Evolutionary conservation across 495 filamentous ascomycete genomes (phyloP), one percentile per base, ranked within the genome.

Genomic region (Xeromyces bisporus): DNA sequence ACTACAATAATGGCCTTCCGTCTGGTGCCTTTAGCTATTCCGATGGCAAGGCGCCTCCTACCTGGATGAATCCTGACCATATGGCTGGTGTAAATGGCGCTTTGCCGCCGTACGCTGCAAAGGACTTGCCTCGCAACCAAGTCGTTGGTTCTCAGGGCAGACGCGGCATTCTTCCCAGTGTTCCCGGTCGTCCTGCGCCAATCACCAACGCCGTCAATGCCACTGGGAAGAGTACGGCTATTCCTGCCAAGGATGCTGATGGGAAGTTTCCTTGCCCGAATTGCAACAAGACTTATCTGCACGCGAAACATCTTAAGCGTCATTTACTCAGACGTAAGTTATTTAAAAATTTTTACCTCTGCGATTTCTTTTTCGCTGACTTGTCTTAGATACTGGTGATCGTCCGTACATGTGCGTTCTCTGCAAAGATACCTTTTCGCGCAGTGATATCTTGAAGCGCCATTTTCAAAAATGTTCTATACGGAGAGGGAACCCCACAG

Each of bases 401-500:
- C 79, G 89, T 31, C 89, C 89, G 16, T 97, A 97, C 61, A 83
- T 83, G 71, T 97, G 89, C 60, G 77, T 84, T 37, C 67, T 97
- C 26, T 97, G 89, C 62, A 79, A 85, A 51, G 89, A 97, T 55
- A 94, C 82, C n/a, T 97, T 97, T 59, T 93, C 86, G 15, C 75
- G 89, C 48, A 92, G 82, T 62, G 89, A 97, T 53, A 97, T 97
- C 40, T 60, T 97, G 50, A 97, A 97, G 62, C 78, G 89, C 36
- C 89, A 97, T 55, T 97, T 97, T 53, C 82, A 92, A 50, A 97
- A 97, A 58, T 97, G 89, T 58, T 93, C 87, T 18, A 75, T 93
- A 31, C 73, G 89, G 40, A 74, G 89, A 40, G 89, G 89, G 27
- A 94, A 94, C 60, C 87, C 87, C 15, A 91, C 80, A 14, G 85